Conservation (phyloP, 2,329 filamentous ascomycete genomes). For the Aspergillus sp. region DNA sequence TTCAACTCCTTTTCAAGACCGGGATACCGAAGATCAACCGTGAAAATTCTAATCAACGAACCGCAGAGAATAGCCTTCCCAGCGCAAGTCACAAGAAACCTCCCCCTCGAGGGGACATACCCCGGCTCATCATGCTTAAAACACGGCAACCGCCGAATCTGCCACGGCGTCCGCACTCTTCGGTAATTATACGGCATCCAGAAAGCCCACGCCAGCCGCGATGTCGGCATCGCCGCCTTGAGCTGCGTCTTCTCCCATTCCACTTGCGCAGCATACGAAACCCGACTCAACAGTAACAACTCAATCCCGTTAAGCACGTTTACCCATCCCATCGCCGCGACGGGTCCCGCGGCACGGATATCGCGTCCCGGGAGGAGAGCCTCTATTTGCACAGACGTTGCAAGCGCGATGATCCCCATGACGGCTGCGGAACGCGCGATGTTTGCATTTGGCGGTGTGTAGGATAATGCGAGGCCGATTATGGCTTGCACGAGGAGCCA, state of each 20-base stretch:
- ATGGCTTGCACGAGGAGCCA: constrained; percentile 11
- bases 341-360: constrained; percentile 7
- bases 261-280: constrained; percentile 8
- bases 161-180: constrained; percentile 17
- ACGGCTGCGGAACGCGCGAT: constrained; percentile 2
- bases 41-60: constrained; percentile 7
- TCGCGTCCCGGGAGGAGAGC: constrained; percentile 1
- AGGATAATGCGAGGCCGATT: constrained; percentile 7
- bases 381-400: constrained; percentile 5
- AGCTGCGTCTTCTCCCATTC: constrained; percentile 6
- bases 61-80: constrained; percentile 3
- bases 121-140: background rate
- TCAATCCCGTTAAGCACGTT: constrained; percentile 17
- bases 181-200: constrained; percentile 14
- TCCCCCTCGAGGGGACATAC: constrained; percentile 2
- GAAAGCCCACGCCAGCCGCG: constrained; percentile 7
- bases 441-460: constrained; percentile 6
- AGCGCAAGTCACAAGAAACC: constrained; percentile 5
- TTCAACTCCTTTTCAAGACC: background rate
- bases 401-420: constrained; percentile 6
- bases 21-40: constrained; percentile 6
- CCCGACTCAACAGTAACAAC: constrained; percentile 11
- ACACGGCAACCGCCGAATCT: constrained; percentile 7
- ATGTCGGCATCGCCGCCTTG: background rate
- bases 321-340: constrained; percentile 16